A percentile compares a stretch with the other conserved stretches of the same genome.
Evolutionary conservation across 2,329 filamentous ascomycete genomes (phyloP).

Genomic region (Exophiala calicioides): DNA sequence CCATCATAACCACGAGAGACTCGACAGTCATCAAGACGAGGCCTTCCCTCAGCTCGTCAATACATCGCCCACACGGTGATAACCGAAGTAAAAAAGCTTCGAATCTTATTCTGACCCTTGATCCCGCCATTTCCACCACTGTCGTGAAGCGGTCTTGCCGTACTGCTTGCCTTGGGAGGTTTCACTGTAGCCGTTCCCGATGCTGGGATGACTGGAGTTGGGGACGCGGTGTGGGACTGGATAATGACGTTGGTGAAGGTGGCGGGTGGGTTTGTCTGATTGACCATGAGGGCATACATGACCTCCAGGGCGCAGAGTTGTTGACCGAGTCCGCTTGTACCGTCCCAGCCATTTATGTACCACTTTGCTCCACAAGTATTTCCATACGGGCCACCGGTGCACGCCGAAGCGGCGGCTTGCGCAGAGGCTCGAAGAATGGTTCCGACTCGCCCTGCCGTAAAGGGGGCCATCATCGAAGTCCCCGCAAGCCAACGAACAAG

Average conservation of each 20-base stretch:
- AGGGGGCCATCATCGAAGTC: slow-evolving; percentile 63
- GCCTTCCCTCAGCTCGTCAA: not conserved
- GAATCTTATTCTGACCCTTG: slow-evolving; percentile 16
- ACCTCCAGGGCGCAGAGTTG: slow-evolving; percentile 68
- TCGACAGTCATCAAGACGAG: not conserved
- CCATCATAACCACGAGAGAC: not conserved
- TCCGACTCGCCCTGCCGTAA: slow-evolving; percentile 56
- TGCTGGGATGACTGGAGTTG: slow-evolving; percentile 9
- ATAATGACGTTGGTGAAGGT: slow-evolving; percentile 19
- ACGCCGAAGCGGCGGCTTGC: slow-evolving; percentile 59
- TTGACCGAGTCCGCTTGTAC: slow-evolving; percentile 63
- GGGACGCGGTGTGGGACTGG: slow-evolving; percentile 9
- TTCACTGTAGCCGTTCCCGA: slow-evolving; percentile 16
- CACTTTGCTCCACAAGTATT: slow-evolving; percentile 67
- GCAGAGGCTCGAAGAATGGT: slow-evolving; percentile 61
- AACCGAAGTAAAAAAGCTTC: slow-evolving; percentile 10
- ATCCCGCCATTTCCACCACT: not conserved
- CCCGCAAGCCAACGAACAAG: slow-evolving; percentile 66
- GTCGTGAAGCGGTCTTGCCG: slow-evolving; percentile 25
- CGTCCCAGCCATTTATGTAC: slow-evolving; percentile 56
- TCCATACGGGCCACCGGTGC: slow-evolving; percentile 59
- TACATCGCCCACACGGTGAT: slow-evolving; percentile 11
- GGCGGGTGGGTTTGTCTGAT: slow-evolving; percentile 28
- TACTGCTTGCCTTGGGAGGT: slow-evolving; percentile 12
- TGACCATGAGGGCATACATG: slow-evolving; percentile 40